Percentiles rank a stretch among this genome's conserved stretches.
phyloP scores from a whole-genome alignment of 1,284 basidiomycete genomes.

The Cutaneotrichosporon cavernicola region DNA sequence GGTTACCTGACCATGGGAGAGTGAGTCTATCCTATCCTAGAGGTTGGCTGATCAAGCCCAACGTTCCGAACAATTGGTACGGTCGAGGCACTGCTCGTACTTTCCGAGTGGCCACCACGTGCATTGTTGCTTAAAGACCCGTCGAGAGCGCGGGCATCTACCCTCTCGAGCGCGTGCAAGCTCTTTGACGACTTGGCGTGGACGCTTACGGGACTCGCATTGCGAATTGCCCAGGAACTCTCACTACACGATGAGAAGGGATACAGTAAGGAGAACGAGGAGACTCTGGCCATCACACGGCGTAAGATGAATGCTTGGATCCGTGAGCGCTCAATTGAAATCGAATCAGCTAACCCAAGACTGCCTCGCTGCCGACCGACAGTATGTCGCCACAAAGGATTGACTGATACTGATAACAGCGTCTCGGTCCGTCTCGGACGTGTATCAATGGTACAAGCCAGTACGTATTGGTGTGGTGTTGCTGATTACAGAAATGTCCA shows the following conservation, averaged over 20 bases:
- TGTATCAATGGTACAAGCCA: slow-evolving; percentile 27
- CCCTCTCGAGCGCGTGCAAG: slow-evolving; percentile 20
- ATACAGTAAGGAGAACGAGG: slow-evolving; percentile 13
- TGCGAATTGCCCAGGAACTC: slow-evolving; percentile 30
- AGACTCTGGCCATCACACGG: slow-evolving; percentile 3
- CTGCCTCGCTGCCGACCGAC: slow-evolving; percentile 29
- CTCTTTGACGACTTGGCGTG: slow-evolving; percentile 30
- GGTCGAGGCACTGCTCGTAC: slow-evolving; percentile 22
- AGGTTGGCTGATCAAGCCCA: neutral
- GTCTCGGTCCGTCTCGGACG: slow-evolving; percentile 28
- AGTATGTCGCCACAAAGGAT: slow-evolving; percentile 10
- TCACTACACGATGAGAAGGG: slow-evolving; percentile 24
- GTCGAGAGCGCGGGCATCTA: neutral
- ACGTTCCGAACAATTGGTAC: slow-evolving; percentile 22
- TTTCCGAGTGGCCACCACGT: slow-evolving; percentile 30
- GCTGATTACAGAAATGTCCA: slow-evolving; percentile 25
- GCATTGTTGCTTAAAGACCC: slow-evolving; percentile 17
- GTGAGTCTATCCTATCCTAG: slow-evolving; percentile 19
- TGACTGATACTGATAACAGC: slow-evolving; percentile 15
- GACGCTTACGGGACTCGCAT: slow-evolving; percentile 28
- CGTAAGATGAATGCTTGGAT: slow-evolving; percentile 25
- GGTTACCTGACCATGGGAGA: slow-evolving; percentile 27
- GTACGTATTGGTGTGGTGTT: neutral
- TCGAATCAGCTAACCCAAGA: slow-evolving; percentile 10
- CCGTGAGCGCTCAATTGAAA: slow-evolving; percentile 14